Evolutionary conservation across 176 grass and related monocot genomes (phyloP).

Genomic region (Zoysia japonica): DNA sequence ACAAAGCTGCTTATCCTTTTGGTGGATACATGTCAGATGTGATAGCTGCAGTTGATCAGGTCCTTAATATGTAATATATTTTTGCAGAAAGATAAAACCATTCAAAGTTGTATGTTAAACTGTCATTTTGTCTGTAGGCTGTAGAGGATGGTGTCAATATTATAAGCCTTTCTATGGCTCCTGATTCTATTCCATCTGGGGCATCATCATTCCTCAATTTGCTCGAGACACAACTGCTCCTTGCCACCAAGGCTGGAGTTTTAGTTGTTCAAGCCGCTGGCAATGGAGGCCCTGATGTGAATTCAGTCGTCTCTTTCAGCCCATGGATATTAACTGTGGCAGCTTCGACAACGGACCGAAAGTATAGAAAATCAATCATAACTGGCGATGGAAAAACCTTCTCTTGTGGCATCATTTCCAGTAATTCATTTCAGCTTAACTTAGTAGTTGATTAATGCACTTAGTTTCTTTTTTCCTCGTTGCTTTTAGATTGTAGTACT

Average conservation of each 20-base stretch:
- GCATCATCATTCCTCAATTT: slow-evolving; percentile 79
- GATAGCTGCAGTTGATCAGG: slow-evolving; percentile 87
- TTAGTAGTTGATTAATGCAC: neutral
- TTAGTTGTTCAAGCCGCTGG: slow-evolving; percentile 85
- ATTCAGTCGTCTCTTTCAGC: slow-evolving; percentile 82
- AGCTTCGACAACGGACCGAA: slow-evolving; percentile 67
- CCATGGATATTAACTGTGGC: slow-evolving; percentile 93
- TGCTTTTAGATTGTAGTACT: neutral
- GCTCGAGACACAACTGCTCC: slow-evolving; percentile 84
- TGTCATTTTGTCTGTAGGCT: slow-evolving; percentile 56
- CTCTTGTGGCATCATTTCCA: slow-evolving; percentile 54
- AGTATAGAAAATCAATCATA: slow-evolving; percentile 72
- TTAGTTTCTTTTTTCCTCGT: neutral
- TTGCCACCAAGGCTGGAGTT: slow-evolving; percentile 86
- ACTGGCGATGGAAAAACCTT: slow-evolving; percentile 60
- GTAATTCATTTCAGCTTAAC: slow-evolving; percentile 55
- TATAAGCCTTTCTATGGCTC: slow-evolving; percentile 78
- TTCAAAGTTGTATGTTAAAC: slow-evolving; percentile 32
- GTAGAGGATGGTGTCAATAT: slow-evolving; percentile 90
- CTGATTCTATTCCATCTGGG: slow-evolving; percentile 57
- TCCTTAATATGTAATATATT: slow-evolving; percentile 15
- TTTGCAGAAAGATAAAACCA: slow-evolving; percentile 9
- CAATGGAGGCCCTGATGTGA: slow-evolving; percentile 69
- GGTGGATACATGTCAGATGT: slow-evolving; percentile 95
- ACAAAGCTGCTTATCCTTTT: slow-evolving; percentile 91